Evolutionary conservation across 495 filamentous ascomycete genomes (phyloP), one percentile per base, ranked within the genome.

Genomic region (Penicillium bovifimosum): DNA sequence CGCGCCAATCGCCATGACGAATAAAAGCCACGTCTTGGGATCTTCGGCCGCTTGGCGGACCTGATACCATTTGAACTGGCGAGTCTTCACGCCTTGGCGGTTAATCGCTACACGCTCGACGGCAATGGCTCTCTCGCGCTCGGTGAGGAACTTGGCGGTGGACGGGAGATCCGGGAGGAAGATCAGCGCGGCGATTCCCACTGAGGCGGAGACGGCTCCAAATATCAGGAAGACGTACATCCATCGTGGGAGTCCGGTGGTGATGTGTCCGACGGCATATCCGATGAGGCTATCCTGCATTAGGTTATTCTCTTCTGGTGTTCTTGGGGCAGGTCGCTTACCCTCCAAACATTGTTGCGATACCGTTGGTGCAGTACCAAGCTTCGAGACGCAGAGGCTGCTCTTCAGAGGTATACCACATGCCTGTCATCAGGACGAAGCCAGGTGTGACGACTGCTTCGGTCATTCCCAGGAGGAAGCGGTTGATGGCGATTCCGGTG

Each of bases 371-470:
- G 55, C 75, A 75, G 53, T 81, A 82, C 52, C 78, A 81, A 0
- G 72, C 65, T 39, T 74, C 77, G 20, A 81, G 59, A 3, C 80
- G 71, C n/a, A 80, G 59, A 5, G 78, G 78, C 50, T 83, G 80
- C 49, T 83, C 79, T 9, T 67, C 62, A 1, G 69, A 50, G 1
- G 63, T 74, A 59, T 81, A 85, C 78, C 78, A 83, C 72, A 81
- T 80, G 5, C 73, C 70, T 63, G 79, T 79, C 28, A 81, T 68
- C 2, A 84, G 66, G 1, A 83, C 71, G 50, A 84, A 80, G 0
- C 75, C 78, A 0, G 82, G 82, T 42, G 80, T 81, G 2, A 81
- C 71, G 3, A 72, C 71, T 0, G 78, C 78, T 64, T 85, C 82
- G 35, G 78, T 68, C 18, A 78, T 61, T 4, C 73, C 80, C 3